Conservation (phyloP, 2,329 filamentous ascomycete genomes). For the Emericellopsis atlantica region DNA sequence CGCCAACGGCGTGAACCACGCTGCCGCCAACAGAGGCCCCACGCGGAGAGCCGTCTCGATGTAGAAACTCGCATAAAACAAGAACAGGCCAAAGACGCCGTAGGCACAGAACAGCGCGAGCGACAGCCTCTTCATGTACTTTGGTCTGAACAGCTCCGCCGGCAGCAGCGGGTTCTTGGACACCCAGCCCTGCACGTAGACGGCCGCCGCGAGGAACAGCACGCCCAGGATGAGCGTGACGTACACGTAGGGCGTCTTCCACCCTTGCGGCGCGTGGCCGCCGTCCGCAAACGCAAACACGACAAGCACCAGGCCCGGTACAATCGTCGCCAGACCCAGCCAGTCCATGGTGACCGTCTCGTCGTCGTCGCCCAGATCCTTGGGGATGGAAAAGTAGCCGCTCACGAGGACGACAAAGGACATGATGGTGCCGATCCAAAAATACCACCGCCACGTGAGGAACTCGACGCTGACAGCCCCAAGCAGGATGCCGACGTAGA, state of each 20-base stretch:
- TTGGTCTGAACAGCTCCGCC: slow-evolving; percentile 53
- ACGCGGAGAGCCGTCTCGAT: slow-evolving; percentile 36
- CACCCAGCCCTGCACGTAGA: slow-evolving; percentile 64
- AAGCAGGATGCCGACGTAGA: slow-evolving; percentile 54
- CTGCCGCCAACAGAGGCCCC: slow-evolving; percentile 49
- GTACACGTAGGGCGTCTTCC: slow-evolving; percentile 62
- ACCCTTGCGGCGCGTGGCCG: slow-evolving; percentile 53
- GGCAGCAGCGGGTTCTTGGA: slow-evolving; percentile 58
- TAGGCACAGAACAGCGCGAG: slow-evolving; percentile 53
- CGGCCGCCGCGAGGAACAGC: slow-evolving; percentile 42
- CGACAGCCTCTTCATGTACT: slow-evolving; percentile 53
- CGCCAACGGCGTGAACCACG: slow-evolving; percentile 57
- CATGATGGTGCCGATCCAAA: slow-evolving; percentile 45
- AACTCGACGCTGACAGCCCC: slow-evolving; percentile 50
- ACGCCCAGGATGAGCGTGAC: slow-evolving; percentile 51
- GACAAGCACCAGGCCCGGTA: slow-evolving; percentile 54
- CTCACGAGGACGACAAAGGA: slow-evolving; percentile 33
- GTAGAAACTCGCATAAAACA: slow-evolving; percentile 59
- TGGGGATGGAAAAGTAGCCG: slow-evolving; percentile 25
- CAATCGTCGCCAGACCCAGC: slow-evolving; percentile 45
- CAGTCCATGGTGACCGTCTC: slow-evolving; percentile 49
- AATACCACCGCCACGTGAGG: slow-evolving; percentile 55
- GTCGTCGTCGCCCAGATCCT: slow-evolving; percentile 12
- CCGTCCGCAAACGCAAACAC: slow-evolving; percentile 67
- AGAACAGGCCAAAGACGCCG: slow-evolving; percentile 53